phyloP scores from a whole-genome alignment of 441 rosid genomes.

The Syzygium syzygioides region DNA sequence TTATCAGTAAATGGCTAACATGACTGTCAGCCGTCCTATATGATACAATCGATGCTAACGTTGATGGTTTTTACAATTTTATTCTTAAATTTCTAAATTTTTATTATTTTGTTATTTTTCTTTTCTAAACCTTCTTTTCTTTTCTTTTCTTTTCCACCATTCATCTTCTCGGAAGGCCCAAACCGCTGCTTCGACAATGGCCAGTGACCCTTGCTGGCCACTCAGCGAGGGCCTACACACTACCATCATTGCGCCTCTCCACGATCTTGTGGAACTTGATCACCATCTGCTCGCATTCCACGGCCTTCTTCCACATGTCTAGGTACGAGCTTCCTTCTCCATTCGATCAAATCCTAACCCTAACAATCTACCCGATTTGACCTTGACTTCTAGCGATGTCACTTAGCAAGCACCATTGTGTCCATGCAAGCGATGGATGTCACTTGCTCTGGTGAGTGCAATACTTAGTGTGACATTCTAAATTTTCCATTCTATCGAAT shows the following conservation, averaged over 20 bases:
- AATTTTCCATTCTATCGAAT: no score
- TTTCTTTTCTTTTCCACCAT: background rate
- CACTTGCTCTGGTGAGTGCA: background rate
- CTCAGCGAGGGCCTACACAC: background rate
- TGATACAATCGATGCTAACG: accelerated
- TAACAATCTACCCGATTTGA: background rate
- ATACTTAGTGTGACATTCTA: background rate
- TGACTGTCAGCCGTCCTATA: accelerated
- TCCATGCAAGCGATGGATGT: no score
- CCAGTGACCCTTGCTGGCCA: background rate
- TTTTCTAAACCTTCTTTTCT: no score
- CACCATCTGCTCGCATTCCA: conserved; percentile 51
- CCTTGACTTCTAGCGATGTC: background rate
- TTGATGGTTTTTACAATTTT: background rate
- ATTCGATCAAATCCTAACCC: conserved; percentile 17
- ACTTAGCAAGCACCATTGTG: background rate
- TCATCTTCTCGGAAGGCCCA: background rate
- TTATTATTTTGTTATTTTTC: background rate
- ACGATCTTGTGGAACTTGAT: conserved; percentile 47
- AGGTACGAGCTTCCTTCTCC: conserved; percentile 50
- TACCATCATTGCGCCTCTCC: conserved; percentile 5
- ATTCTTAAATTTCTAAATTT: background rate
- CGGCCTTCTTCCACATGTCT: conserved; percentile 71
- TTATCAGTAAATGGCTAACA: accelerated
- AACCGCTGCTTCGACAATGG: background rate